phyloP scores from a whole-genome alignment of 2,329 filamentous ascomycete species.

The Diaporthe caulivora region DNA sequence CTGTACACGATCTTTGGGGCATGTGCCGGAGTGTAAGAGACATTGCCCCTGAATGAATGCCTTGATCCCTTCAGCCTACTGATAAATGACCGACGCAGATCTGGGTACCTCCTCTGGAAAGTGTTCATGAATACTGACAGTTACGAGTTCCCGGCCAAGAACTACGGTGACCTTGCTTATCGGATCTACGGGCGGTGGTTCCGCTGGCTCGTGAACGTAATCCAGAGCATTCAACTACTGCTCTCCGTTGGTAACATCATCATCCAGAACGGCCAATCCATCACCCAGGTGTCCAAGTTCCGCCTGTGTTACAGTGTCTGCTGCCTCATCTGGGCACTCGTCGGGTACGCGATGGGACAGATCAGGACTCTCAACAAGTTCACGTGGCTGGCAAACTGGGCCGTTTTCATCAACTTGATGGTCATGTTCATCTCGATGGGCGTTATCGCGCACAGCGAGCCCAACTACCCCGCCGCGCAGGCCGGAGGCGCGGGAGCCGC shows the following conservation, averaged over 20 bases:
- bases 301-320: conserved; percentile 65
- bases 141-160: conserved; percentile 57
- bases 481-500: conserved; percentile 45
- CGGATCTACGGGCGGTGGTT: conserved; percentile 56
- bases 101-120: conserved; percentile 57
- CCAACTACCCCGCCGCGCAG: conserved; percentile 56
- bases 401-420: conserved; percentile 66
- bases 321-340: conserved; percentile 59
- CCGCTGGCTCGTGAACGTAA: conserved; percentile 60
- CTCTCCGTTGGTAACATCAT: conserved; percentile 64
- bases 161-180: conserved; percentile 60
- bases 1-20: conserved; percentile 57
- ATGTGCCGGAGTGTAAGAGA: conserved; percentile 51
- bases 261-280: conserved; percentile 63
- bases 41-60: too few relatives aligned
- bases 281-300: conserved; percentile 63
- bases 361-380: conserved; percentile 65
- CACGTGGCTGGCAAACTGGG: conserved; percentile 65
- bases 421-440: conserved; percentile 68
- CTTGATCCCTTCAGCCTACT: not conserved
- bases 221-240: conserved; percentile 59
- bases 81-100: not conserved
- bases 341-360: conserved; percentile 64
- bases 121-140: conserved; percentile 57
- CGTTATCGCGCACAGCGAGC: conserved; percentile 59